Conservation (phyloP, 2,329 filamentous ascomycete genomes). For the Emmonsiellopsis sp. region DNA sequence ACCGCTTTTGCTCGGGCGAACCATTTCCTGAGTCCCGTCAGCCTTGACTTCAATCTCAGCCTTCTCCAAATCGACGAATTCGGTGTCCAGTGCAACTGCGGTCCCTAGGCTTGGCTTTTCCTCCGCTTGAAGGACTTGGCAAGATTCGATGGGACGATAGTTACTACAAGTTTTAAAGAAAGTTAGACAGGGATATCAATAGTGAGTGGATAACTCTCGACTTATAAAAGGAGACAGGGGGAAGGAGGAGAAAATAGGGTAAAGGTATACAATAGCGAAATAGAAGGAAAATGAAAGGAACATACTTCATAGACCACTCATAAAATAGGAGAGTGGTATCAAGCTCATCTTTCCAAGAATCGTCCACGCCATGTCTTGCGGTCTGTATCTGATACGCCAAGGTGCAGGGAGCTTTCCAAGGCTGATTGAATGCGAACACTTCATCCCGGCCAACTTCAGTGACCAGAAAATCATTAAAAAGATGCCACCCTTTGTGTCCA, state of each 20-base stretch:
- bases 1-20: conserved; percentile 81
- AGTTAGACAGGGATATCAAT: neutral
- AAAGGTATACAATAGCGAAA: neutral
- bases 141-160: conserved; percentile 30
- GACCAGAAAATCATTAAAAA: conserved; percentile 97
- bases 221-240: too few relatives aligned
- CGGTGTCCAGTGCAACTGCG: conserved; percentile 84
- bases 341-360: conserved; percentile 73
- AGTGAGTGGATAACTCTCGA: too few relatives aligned
- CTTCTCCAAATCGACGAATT: conserved; percentile 87
- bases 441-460: conserved; percentile 70
- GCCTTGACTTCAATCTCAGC: conserved; percentile 95
- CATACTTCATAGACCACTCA: conserved; percentile 51
- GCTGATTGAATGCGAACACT: conserved; percentile 77
- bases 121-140: conserved; percentile 30
- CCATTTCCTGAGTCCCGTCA: conserved; percentile 83
- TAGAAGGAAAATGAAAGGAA: conserved; percentile 5
- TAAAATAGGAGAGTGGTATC: conserved; percentile 79
- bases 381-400: conserved; percentile 77
- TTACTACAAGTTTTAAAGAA: conserved; percentile 17
- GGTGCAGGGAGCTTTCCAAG: conserved; percentile 88
- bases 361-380: conserved; percentile 72
- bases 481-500: conserved; percentile 69
- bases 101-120: conserved; percentile 65
- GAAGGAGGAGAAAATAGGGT: neutral